These are phyloP conservation scores for Phytophthora capsici DNA, from an alignment of 352 stramenopile species.

Conservation along the genomic window DNA sequence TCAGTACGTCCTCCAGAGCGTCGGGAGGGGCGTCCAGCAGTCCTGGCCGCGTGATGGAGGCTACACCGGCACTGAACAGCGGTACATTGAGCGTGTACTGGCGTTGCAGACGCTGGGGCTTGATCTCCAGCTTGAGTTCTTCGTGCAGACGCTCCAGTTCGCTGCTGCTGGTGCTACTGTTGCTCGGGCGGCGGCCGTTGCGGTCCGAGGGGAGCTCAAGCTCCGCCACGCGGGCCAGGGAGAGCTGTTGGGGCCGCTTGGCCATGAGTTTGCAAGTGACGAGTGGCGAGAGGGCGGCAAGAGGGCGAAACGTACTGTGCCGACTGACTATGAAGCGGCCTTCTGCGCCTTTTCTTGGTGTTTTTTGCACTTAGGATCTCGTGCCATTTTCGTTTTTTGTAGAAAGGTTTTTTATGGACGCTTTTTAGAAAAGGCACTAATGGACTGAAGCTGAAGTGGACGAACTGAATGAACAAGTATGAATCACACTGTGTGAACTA, in stretches of 20 bases:
- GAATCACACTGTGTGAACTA: no score
- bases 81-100: slow-evolving; percentile 86
- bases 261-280: slow-evolving; percentile 20
- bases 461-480: no score
- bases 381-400: slow-evolving; percentile 19
- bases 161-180: slow-evolving; percentile 34
- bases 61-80: slow-evolving; percentile 35
- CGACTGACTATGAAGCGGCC: slow-evolving; percentile 3
- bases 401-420: slow-evolving; percentile 20
- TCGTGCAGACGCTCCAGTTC: slow-evolving; percentile 61
- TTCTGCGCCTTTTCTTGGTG: slow-evolving; percentile 35
- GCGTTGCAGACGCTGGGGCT: slow-evolving; percentile 66
- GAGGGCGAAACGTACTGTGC: slow-evolving; percentile 28
- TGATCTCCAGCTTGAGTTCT: slow-evolving; percentile 73
- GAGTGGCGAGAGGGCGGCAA: slow-evolving; percentile 13
- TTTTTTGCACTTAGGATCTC: slow-evolving; percentile 16
- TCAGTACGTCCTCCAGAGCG: slow-evolving; percentile 53
- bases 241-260: slow-evolving; percentile 30
- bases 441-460: neutral
- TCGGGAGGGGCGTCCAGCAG: slow-evolving; percentile 43
- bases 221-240: slow-evolving; percentile 33
- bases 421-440: neutral
- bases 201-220: slow-evolving; percentile 15
- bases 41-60: slow-evolving; percentile 22
- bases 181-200: slow-evolving; percentile 16